Evolutionary conservation across 495 filamentous ascomycete genomes (phyloP), one percentile per base, ranked within the genome.

Genomic region (Penicillium salamii): DNA sequence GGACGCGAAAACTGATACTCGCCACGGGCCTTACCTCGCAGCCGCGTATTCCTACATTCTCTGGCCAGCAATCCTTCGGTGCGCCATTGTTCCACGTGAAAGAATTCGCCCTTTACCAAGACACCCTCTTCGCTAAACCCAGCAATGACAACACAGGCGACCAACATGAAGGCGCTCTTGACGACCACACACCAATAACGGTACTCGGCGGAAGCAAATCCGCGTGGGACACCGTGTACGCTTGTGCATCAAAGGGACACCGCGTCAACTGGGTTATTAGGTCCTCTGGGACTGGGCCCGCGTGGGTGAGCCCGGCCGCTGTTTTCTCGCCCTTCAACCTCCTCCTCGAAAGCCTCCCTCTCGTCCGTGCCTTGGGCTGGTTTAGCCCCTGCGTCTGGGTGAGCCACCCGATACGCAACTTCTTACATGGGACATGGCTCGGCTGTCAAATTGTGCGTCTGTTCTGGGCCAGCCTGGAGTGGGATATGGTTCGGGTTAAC

Each of bases 361-460:
- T 46, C 29, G 44, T 46, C 29, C 44, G 44, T 46, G 44, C 44
- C 44, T 46, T 46, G 44, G 44, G 44, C 44, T 46, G 44, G 44
- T 46, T 46, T 31, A 46, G 44, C 44, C 44, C 44, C 31, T 46
- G 44, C 12, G 20, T 37, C 32, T 46, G 44, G 44, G 32, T 46
- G 8, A 46, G 44, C 44, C 31, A 46, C 20, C 44, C 44, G 31
- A 46, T 46, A 46, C 29, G 32, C 31, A 46, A 37, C 44, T 46
- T 46, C 44, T 46, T 46, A 46, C 44, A 46, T 46, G 44, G 44
- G 44, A 46, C 44, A 46, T 46, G 44, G 44, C 20, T 46, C 32
- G 44, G 44, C 44, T 37, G 32, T 46, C 35, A 35, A 24, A 46
- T 46, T 46, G 44, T 46, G 31, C 44, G 44, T 36, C 31, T 46